phyloP scores from a whole-genome alignment of 2,329 filamentous ascomycete genomes.

The Xylariaceae sp. region DNA sequence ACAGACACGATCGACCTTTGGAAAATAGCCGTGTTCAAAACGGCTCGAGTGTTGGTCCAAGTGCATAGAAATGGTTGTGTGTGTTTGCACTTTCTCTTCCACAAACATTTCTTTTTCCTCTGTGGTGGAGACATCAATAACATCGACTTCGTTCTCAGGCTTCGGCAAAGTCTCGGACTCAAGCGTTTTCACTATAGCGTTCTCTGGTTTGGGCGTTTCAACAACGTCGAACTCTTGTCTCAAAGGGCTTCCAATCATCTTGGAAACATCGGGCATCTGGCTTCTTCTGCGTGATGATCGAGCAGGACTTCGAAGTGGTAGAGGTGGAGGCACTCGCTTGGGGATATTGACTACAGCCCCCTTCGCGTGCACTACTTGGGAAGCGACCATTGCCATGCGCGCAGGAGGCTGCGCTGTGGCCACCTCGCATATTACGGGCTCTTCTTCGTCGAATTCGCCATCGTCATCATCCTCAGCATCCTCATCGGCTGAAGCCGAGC shows the following conservation, averaged over 20 bases:
- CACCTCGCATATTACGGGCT: conserved; percentile 67
- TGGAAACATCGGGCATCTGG: conserved; percentile 56
- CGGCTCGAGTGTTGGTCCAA: background rate
- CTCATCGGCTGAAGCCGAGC: conserved; percentile 34
- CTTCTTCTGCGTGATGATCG: conserved; percentile 50
- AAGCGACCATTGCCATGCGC: conserved; percentile 54
- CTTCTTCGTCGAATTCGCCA: conserved; percentile 48
- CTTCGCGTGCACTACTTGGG: conserved; percentile 65
- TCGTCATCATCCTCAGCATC: conserved; percentile 46
- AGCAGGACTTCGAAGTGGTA: conserved; percentile 74
- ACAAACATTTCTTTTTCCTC: conserved; percentile 12
- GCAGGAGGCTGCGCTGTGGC: conserved; percentile 52
- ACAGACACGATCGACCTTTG: conserved; percentile 10
- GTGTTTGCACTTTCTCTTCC: background rate
- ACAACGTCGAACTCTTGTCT: conserved; percentile 40
- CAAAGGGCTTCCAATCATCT: conserved; percentile 45
- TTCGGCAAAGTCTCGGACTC: too few species aligned
- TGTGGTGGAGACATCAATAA: conserved; percentile 15
- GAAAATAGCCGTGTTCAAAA: conserved; percentile 1
- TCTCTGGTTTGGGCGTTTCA: too few species aligned
- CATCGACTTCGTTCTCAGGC: too few species aligned
- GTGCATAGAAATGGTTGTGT: too few species aligned
- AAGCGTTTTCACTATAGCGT: too few species aligned
- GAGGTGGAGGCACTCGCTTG: conserved; percentile 71
- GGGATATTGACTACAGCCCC: conserved; percentile 81